phyloP scores from a whole-genome alignment of 2,329 filamentous ascomycete species.

The Alternaria atra region DNA sequence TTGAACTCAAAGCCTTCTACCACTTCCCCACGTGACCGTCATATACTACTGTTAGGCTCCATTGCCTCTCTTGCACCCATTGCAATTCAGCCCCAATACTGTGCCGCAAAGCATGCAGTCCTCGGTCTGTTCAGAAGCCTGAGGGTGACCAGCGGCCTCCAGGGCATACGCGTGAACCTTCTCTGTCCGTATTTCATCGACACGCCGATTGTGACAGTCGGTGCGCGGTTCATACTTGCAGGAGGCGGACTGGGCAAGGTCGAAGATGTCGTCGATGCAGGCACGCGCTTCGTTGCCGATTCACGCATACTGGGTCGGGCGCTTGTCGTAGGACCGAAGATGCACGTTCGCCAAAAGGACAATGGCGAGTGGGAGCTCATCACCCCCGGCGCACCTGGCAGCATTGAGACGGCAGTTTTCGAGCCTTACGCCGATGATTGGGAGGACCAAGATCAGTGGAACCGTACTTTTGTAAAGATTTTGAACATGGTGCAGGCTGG shows the following conservation, averaged over 20 bases:
- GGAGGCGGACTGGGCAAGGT: constrained; percentile 64
- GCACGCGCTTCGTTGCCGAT: constrained; percentile 69
- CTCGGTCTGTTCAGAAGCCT: constrained; percentile 70
- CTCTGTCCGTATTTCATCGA: constrained; percentile 74
- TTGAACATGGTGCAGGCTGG: constrained; percentile 61
- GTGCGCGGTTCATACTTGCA: constrained; percentile 63
- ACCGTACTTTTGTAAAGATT: constrained; percentile 62
- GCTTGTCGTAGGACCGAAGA: constrained; percentile 66
- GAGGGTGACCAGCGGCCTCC: constrained; percentile 58
- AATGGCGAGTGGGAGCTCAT: constrained; percentile 44
- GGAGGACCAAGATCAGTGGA: constrained; percentile 65
- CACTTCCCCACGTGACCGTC: constrained; percentile 59
- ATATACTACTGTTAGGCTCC: constrained; percentile 70
- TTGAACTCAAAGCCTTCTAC: constrained; percentile 40
- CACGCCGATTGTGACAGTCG: constrained; percentile 64
- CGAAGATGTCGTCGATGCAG: constrained; percentile 71
- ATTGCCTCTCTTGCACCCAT: constrained; percentile 63
- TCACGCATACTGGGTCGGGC: constrained; percentile 65
- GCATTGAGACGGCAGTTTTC: constrained; percentile 62
- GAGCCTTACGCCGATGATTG: constrained; percentile 70
- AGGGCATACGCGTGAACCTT: constrained; percentile 70
- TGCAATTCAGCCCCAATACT: constrained; percentile 62
- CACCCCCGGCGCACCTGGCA: constrained; percentile 35
- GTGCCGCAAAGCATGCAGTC: constrained; percentile 71
- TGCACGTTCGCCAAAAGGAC: constrained; percentile 57